Evolutionary conservation across 441 rosid genomes (phyloP), one percentile per base, ranked within the genome.

Genomic region (Corymbia calophylla): DNA sequence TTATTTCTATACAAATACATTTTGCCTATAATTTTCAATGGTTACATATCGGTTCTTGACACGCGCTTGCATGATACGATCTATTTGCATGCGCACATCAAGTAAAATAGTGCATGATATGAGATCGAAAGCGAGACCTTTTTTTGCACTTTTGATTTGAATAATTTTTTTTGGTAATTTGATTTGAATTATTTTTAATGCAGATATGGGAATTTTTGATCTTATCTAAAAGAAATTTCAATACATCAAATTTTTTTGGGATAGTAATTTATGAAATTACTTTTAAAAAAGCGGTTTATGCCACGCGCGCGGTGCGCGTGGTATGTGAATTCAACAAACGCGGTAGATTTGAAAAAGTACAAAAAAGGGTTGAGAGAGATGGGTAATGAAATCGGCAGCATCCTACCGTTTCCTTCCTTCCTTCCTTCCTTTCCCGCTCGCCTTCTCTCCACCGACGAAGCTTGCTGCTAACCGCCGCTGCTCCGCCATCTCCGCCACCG

Each of bases 21-120:
- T 68, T 68, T 9, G 2, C 27, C 8, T 6, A 2, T 9, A 35
- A 5, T 19, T 35, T 35, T 4, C 1, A 70, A 4, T 1, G 0
- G 1, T 35, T 70, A 21, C 17, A 21, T 11, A 3, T 1, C 1
- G 6, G 4, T 1, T 39, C 82, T 11, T 0, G n/a, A 73, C 29
- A 73, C 0, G 3, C 5, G 8, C 29, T 0, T 21, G 29, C 5
- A 39, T 2, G 9, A 73, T 73, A 39, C 29, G 49, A 25, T 60
- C 44, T 39, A 4, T 3, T 31, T 11, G 15, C 13, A 35, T 1
- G 9, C 1, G 1, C 5, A 14, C 1, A 29, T 3, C 11, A 13
- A 29, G 21, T 21, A 39, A 4, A 8, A 11, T 6, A 4, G 8
- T 39, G 82, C 29, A 1, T 4, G 13, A 21, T 73, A 73, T 6